phyloP scores from a whole-genome alignment of 2,329 filamentous ascomycete species.

The Cadophora malorum region DNA sequence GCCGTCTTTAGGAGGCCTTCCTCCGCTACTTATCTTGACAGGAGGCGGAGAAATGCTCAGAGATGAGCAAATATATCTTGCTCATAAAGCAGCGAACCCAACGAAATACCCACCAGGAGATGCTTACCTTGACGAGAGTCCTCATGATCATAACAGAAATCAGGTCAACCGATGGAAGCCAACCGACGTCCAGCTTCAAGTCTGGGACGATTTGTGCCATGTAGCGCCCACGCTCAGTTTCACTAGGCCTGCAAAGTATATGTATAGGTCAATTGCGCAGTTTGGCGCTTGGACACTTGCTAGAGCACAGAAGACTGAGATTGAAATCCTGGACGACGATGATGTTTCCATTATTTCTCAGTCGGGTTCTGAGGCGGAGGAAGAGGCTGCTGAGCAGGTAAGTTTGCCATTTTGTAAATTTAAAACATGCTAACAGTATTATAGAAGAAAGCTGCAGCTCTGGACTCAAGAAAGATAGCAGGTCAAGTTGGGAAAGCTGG shows the following conservation, averaged over 20 bases:
- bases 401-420: not conserved
- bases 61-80: slow-evolving; percentile 94
- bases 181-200: slow-evolving; percentile 91
- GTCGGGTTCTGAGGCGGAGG: slow-evolving; percentile 54
- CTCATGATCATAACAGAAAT: slow-evolving; percentile 58
- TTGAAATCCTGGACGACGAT: slow-evolving; percentile 84
- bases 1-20: slow-evolving; percentile 86
- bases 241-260: slow-evolving; percentile 92
- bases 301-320: slow-evolving; percentile 77
- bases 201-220: slow-evolving; percentile 96
- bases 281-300: slow-evolving; percentile 93
- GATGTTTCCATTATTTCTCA: slow-evolving; percentile 75
- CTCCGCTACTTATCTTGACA: slow-evolving; percentile 83
- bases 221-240: slow-evolving; percentile 93
- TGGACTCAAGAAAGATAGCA: slow-evolving; percentile 21
- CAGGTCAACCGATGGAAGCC: slow-evolving; percentile 73
- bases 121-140: slow-evolving; percentile 66
- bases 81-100: slow-evolving; percentile 92
- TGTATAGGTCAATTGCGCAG: slow-evolving; percentile 91
- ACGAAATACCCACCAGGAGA: slow-evolving; percentile 74
- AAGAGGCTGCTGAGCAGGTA: slow-evolving; percentile 41
- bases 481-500: slow-evolving; percentile 80
- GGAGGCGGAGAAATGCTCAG: slow-evolving; percentile 89
- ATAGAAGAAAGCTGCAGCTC: slow-evolving; percentile 26
- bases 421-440: not conserved